Base-by-base conservation (phyloP, 2,329 filamentous ascomycete species). In the Cercospora sojina region DNA sequence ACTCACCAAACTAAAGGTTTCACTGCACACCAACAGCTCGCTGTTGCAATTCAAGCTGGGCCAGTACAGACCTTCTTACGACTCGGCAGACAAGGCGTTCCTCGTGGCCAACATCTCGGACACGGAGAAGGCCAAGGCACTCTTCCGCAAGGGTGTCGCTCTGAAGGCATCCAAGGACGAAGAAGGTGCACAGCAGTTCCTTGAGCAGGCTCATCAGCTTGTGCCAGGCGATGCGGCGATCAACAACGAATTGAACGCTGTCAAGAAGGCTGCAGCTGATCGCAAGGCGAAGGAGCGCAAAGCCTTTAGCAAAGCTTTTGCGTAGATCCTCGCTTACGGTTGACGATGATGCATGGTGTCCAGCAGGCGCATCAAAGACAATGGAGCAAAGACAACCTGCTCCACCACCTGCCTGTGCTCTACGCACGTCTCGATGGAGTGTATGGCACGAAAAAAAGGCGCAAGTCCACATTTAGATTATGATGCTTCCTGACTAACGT, bases 291-390 rank as follows among this genome's bases (percentile, higher is more conserved):
- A 93, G 87, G 92, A 97, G 84, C 96, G 93, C 86, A 92, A 91
- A 73, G 90, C 90, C 5, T 96, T 94, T 78, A 91, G 90, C 83
- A 98, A 96, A 83, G 95, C 96, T 81, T 98, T 98, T 77, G 79
- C 83, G 29, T 62, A 56, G 49, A 43, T 49, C 51, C 51, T 56
- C 29, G 27, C 20, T 49, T 47, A 2, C 43, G 43, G 25, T 49
- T 49, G 18, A 23, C 18, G 43, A 49, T 23, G 43, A 20, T 20
- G n/a, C n/a, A 6, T 47, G 41, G 7, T 47, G 41, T 47, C n/a
- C 9, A 10, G n/a, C 18, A 16, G 7, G 32, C 8, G 32, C 3
- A 35, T n/a, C n/a, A n/a, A n/a, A n/a, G n/a, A n/a, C n/a, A 35
- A 35, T 35, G 8, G 9, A 8, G 32, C 32, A 12, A 8, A 10